Conservation (phyloP, 805 yeast species). For the Schizosaccharomyces osmophilus region DNA sequence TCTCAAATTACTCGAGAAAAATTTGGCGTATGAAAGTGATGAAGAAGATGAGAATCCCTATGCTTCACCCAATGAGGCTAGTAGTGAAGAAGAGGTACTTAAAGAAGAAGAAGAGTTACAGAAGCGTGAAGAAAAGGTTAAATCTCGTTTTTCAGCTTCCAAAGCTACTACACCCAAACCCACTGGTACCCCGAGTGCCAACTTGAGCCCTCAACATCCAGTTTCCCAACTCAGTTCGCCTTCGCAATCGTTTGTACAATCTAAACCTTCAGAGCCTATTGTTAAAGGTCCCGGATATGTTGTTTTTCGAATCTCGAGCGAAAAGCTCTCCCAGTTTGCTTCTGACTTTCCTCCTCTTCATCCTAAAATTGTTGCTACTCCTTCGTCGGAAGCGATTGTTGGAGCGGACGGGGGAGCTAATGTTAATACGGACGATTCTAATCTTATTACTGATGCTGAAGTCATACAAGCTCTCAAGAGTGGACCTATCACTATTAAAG, state of each 20-base stretch:
- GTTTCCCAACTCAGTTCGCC: neutral
- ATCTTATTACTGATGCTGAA: neutral
- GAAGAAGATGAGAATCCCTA: slow-evolving; percentile 3
- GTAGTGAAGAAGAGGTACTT: neutral
- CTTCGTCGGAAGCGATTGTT: neutral
- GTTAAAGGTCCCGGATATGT: neutral
- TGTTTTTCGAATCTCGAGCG: neutral
- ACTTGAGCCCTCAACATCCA: neutral
- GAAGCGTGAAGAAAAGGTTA: neutral
- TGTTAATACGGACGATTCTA: neutral
- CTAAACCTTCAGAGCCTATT: neutral
- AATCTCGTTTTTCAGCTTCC: neutral
- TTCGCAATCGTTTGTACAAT: neutral
- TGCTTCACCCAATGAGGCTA: neutral
- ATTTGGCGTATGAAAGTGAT: slow-evolving; percentile 2
- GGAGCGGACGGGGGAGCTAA: neutral
- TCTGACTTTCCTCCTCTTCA: neutral
- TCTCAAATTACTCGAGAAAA: slow-evolving; percentile 14
- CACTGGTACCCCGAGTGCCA: neutral
- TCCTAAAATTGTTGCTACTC: neutral
- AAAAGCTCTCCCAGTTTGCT: neutral
- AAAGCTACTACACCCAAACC: neutral
- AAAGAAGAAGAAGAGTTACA: neutral
- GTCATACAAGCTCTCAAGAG: neutral
- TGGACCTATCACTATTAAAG: neutral